Base-by-base conservation (phyloP, 1,139 yeast genomes). In the Scheffersomyces segobiensis region DNA sequence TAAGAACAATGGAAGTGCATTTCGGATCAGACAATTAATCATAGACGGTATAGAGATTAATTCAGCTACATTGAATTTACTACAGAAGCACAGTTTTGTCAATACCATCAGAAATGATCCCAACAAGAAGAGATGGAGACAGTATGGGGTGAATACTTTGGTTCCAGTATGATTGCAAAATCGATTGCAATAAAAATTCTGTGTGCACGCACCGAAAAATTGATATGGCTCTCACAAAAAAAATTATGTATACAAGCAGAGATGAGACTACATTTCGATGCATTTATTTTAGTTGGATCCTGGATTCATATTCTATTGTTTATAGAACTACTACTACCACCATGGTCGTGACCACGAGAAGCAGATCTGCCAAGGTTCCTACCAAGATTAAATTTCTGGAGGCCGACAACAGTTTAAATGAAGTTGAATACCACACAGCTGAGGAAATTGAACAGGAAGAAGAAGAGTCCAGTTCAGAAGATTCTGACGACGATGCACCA, bases 401-500 rank as follows among this genome's bases (percentile, higher is more conserved):
- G 46, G 68, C 65, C 19, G 62, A 62, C 18, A 52, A 52, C 14
- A 26, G 46, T 12, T 24, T 51, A 18, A 53, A 54, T 22, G 58
- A 52, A 48, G 52, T 53, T 48, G 71, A 67, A 50, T 65, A 62
- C 52, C 68, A 63, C 42, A 64, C 68, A 2, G 69, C 70, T 5
- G 72, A 67, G 17, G 67, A 62, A 52, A 62, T 56, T 18, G 61
- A 56, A 32, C 48, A 48, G 10, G 63, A 61, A 12, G 64, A 60
- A 1, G 62, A 56, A 5, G 69, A 59, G 46, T 59, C 60, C 2
- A 72, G 68, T 50, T 56, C 59, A 17, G 73, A 62, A 6, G 61
- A 66, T 0, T 63, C 67, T 19, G 77, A 75, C 53, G 84, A 80
- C 63, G 83, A 78, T n/a, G 84, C 84, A 0, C 84, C 84, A 32